phyloP scores from a whole-genome alignment of 257 asterid genomes.

The Nicotiana attenuata region DNA sequence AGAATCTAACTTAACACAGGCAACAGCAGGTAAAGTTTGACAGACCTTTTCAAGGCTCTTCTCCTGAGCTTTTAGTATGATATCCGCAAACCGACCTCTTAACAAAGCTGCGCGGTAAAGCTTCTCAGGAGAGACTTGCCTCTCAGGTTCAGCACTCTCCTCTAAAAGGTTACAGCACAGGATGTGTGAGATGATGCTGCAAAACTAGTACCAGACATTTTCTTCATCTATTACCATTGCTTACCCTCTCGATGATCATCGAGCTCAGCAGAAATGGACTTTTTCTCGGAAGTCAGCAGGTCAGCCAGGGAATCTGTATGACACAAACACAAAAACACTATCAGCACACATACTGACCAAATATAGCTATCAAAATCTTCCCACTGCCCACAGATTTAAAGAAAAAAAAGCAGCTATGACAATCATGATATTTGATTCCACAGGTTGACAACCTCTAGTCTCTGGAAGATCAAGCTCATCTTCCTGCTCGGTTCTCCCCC shows the following conservation, averaged over 20 bases:
- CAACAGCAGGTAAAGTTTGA: neutral
- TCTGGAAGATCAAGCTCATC: conserved; percentile 7
- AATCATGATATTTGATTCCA: neutral
- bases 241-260: conserved; percentile 68
- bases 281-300: conserved; percentile 28
- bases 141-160: conserved; percentile 50
- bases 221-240: conserved; percentile 19
- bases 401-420: neutral
- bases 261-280: conserved; percentile 47
- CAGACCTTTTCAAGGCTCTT: conserved; percentile 67
- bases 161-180: conserved; percentile 34
- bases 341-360: neutral
- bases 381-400: neutral
- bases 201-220: conserved; percentile 11
- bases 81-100: conserved; percentile 71
- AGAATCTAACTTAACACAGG: neutral
- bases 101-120: conserved; percentile 77
- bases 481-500: neutral
- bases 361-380: neutral
- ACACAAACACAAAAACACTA: neutral
- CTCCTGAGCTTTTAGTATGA: conserved; percentile 83
- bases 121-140: conserved; percentile 77
- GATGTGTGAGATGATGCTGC: conserved; percentile 13
- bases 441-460: neutral
- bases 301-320: neutral